Evolutionary conservation across 805 yeast species (phyloP).

Genomic region (Candida incommunis): DNA sequence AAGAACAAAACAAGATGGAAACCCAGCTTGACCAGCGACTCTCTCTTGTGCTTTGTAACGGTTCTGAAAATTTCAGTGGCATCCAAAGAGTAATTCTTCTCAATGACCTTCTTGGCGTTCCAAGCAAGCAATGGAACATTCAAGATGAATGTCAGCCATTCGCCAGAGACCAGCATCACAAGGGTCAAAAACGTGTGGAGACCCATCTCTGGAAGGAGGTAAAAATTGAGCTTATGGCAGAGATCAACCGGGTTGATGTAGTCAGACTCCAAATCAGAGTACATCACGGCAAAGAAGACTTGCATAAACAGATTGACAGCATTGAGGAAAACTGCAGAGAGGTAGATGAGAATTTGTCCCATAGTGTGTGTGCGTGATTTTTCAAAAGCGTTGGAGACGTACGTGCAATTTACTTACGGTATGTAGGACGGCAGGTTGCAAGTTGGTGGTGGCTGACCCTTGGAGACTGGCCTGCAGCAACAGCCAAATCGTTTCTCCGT

Average conservation of each 20-base stretch:
- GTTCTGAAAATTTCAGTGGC: conserved; percentile 98
- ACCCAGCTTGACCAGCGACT: conserved; percentile 77
- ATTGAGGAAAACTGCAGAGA: conserved; percentile 60
- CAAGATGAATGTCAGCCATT: conserved; percentile 80
- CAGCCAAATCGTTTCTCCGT: no score
- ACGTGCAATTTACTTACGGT: no score
- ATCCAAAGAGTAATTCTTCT: conserved; percentile 74
- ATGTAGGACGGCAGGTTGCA: no score
- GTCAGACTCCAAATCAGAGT: conserved; percentile 75
- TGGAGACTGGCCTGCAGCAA: no score
- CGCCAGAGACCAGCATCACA: conserved; percentile 70
- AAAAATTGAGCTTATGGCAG: conserved; percentile 77
- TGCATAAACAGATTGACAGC: conserved; percentile 81
- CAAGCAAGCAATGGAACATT: conserved; percentile 76
- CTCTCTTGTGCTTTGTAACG: conserved; percentile 79
- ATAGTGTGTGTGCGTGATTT: conserved; percentile 7
- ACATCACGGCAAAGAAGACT: conserved; percentile 90
- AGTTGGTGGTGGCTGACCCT: not conserved
- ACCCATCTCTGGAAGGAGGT: conserved; percentile 80
- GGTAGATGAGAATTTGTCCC: conserved; percentile 10
- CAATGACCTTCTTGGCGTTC: conserved; percentile 65
- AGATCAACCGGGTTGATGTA: conserved; percentile 94
- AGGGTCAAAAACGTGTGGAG: conserved; percentile 52
- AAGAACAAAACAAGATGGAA: conserved; percentile 86
- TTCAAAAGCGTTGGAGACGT: no score